These are phyloP conservation scores for Botrytis porri DNA, from an alignment of 2,329 filamentous ascomycete species.

Conservation along the genomic window DNA sequence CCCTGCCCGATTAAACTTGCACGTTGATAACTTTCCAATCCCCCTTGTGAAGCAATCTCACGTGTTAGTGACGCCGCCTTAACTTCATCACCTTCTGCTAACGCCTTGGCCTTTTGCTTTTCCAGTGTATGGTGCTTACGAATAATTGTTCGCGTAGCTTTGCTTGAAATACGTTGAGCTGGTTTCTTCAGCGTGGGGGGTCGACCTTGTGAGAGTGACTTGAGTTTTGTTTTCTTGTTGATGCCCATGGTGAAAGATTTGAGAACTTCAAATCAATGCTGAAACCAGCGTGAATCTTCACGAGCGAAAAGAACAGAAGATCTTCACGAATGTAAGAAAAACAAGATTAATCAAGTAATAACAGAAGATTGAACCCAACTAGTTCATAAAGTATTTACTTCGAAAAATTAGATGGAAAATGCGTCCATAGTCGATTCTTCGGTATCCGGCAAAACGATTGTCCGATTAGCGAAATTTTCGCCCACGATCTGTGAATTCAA, in stretches of 20 bases:
- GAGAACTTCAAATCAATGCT: not conserved
- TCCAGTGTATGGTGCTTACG: constrained; percentile 64
- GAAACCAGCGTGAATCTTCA: not conserved
- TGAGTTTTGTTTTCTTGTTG: constrained; percentile 45
- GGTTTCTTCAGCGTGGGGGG: constrained; percentile 49
- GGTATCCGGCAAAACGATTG: not conserved
- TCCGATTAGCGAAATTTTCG: constrained; percentile 15
- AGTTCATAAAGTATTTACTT: not conserved
- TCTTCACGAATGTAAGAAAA: not conserved
- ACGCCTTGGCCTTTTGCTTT: constrained; percentile 58
- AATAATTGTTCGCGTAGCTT: constrained; percentile 62
- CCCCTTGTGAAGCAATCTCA: constrained; percentile 57
- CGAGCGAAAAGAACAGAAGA: not conserved
- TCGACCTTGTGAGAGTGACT: constrained; percentile 52
- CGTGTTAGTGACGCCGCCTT: constrained; percentile 47
- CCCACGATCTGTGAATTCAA: constrained; percentile 17
- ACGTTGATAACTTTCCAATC: constrained; percentile 61
- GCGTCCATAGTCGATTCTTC: not conserved
- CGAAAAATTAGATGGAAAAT: not conserved
- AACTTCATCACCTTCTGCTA: constrained; percentile 50
- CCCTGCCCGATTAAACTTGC: constrained; percentile 68
- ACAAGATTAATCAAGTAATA: not conserved
- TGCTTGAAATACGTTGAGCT: constrained; percentile 59
- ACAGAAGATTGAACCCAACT: not conserved
- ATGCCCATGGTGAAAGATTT: constrained; percentile 42